Base-by-base conservation (phyloP, 2,329 filamentous ascomycete genomes). In the Cladosporium velox region DNA sequence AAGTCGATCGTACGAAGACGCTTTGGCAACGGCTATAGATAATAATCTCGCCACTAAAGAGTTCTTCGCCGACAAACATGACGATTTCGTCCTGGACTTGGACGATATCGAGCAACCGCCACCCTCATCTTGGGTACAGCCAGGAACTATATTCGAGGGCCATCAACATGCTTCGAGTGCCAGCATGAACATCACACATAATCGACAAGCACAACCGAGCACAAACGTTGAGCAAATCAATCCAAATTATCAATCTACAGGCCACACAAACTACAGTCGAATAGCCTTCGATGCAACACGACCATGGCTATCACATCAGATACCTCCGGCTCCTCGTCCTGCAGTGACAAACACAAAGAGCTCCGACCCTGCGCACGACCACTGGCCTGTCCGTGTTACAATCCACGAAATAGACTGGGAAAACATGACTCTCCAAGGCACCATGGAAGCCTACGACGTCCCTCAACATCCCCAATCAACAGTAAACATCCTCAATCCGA, bases 371-470 rank as follows among this genome's bases (percentile, higher is more conserved):
- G 55, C 66, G 34, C 84, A 86, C 65, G 86, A 89, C 70, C 83
- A 84, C 54, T 90, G 88, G 88, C 87, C 87, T 7, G 88, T 90
- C 35, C 88, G 87, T 68, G 87, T 90, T 63, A 88, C 84, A 2
- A 84, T 90, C 47, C 87, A 90, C 71, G 80, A 83, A 21, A 83
- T 90, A 55, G 86, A 90, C 74, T 84, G 83, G 71, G 78, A 81
- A 4, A 80, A 79, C 21, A 88, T 90, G 86, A 86, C 85, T 0
- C 76, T 90, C 21, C 85, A 86, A 26, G 88, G 88, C 4, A 90
- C 87, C 8, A 90, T 90, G 88, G 87, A 89, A 76, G 88, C 88
- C 4, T 89, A 88, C 77, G 88, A 90, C 70, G 87, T 89, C 14
- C 87, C 87, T 2, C 82, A 80, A 35, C 79, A 82, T 66, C 76